These are phyloP conservation scores for Cucurbita ficifolia DNA, from an alignment of 306 rosid genomes.

Conservation along the genomic window DNA sequence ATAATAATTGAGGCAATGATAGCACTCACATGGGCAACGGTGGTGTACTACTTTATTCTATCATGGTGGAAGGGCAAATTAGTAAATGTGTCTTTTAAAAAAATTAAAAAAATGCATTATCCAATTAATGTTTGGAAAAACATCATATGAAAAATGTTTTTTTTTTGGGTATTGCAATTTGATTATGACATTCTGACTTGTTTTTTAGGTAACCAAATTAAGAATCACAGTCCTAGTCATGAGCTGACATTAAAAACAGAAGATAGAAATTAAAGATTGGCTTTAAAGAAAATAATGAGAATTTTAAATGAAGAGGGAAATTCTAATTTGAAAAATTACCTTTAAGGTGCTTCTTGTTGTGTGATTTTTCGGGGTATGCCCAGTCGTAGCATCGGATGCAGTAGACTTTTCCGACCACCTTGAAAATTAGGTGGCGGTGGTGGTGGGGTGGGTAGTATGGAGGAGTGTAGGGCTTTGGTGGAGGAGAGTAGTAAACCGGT, in stretches of 20 bases:
- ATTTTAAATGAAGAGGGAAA: background rate
- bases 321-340: conserved; percentile 23
- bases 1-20: conserved; percentile 1
- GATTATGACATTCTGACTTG: background rate
- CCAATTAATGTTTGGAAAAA: background rate
- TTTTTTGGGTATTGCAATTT: background rate
- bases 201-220: background rate
- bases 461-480: background rate
- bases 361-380: conserved; percentile 64
- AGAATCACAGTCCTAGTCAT: background rate
- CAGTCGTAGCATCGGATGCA: conserved; percentile 68
- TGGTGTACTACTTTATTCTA: background rate
- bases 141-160: background rate
- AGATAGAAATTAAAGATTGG: background rate
- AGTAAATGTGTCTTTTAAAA: background rate
- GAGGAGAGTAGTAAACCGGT: background rate
- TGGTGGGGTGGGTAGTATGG: conserved; percentile 24
- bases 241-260: background rate
- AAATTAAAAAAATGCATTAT: background rate
- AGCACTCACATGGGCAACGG: background rate
- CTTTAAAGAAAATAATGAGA: background rate
- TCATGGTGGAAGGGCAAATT: background rate
- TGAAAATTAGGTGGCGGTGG: conserved; percentile 31
- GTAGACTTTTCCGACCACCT: conserved; percentile 88
- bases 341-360: conserved; percentile 71